Conservation (phyloP, 441 rosid species). For the Erodium texanum region DNA sequence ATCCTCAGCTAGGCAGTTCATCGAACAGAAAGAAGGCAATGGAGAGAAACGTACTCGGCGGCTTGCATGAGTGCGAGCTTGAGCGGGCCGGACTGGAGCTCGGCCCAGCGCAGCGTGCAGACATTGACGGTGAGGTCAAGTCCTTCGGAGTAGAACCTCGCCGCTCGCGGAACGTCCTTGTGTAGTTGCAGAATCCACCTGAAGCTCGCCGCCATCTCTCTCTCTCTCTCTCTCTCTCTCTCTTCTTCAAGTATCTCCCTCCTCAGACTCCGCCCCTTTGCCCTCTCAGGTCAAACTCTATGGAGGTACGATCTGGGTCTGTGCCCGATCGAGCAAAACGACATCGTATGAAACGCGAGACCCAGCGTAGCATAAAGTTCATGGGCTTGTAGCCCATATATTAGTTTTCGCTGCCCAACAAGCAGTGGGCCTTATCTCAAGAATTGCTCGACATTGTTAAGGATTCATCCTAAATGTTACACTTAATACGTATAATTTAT, state of each 20-base stretch:
- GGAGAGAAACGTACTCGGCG: slow-evolving; percentile 32
- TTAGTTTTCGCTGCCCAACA: neutral
- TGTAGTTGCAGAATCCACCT: slow-evolving; percentile 87
- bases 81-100: slow-evolving; percentile 68
- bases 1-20: neutral
- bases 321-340: neutral
- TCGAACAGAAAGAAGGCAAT: too few species aligned
- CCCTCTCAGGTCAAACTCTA: too few species aligned
- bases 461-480: too few species aligned
- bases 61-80: slow-evolving; percentile 69
- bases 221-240: slow-evolving; percentile 29
- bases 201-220: slow-evolving; percentile 54
- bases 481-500: too few species aligned
- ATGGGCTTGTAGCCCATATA: neutral
- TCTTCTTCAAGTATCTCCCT: too few species aligned
- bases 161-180: slow-evolving; percentile 80
- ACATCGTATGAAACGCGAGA: neutral
- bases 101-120: slow-evolving; percentile 81
- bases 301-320: neutral
- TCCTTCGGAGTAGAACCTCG: slow-evolving; percentile 76
- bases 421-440: neutral
- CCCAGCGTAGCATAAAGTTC: neutral
- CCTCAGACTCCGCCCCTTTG: neutral
- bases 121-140: slow-evolving; percentile 65
- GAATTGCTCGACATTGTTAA: too few species aligned